A percentile compares a stretch with the other conserved stretches of the same genome.
phyloP scores from a whole-genome alignment of 257 asterid species.

The Euphrasia confusa region DNA sequence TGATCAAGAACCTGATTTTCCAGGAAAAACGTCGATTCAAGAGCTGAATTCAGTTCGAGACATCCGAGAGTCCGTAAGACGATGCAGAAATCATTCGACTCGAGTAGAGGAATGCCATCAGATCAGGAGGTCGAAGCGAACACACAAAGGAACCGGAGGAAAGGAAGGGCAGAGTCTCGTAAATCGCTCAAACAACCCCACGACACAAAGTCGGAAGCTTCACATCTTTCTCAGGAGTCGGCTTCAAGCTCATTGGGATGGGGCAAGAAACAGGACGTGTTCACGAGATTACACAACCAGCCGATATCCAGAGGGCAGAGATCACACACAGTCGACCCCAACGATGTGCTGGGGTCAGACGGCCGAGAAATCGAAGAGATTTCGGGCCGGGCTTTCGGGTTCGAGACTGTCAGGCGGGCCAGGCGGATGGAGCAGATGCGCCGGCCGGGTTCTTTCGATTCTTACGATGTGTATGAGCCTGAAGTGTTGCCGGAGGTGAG shows the following conservation, averaged over 20 bases:
- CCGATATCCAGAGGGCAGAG: conserved; percentile 36
- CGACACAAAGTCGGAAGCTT: conserved; percentile 67
- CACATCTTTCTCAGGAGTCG: conserved; percentile 42
- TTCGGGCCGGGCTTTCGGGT: conserved; percentile 20
- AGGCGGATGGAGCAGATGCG: conserved; percentile 24
- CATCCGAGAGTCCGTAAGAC: conserved; percentile 46
- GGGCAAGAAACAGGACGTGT: conserved; percentile 42
- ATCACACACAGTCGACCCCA: conserved; percentile 23
- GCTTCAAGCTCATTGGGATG: conserved; percentile 34
- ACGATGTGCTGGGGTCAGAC: conserved; percentile 29
- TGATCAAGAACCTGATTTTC: conserved; percentile 17
- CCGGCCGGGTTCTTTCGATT: conserved; percentile 46
- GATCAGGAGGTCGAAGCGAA: conserved; percentile 48
- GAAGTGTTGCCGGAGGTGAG: conserved; percentile 44
- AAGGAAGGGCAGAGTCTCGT: conserved; percentile 41
- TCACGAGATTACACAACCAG: conserved; percentile 38
- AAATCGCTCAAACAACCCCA: conserved; percentile 41
- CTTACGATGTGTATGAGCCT: conserved; percentile 35
- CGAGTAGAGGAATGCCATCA: conserved; percentile 37
- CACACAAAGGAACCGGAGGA: conserved; percentile 40
- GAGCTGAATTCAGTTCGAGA: conserved; percentile 40
- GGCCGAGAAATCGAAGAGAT: conserved; percentile 32
- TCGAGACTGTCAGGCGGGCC: conserved; percentile 28
- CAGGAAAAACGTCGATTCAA: conserved; percentile 51
- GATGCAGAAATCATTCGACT: conserved; percentile 52